Evolutionary conservation across 768 basidiomycete genomes (phyloP), one percentile per base, ranked within the genome.

Genomic region (Astraeus odoratus): DNA sequence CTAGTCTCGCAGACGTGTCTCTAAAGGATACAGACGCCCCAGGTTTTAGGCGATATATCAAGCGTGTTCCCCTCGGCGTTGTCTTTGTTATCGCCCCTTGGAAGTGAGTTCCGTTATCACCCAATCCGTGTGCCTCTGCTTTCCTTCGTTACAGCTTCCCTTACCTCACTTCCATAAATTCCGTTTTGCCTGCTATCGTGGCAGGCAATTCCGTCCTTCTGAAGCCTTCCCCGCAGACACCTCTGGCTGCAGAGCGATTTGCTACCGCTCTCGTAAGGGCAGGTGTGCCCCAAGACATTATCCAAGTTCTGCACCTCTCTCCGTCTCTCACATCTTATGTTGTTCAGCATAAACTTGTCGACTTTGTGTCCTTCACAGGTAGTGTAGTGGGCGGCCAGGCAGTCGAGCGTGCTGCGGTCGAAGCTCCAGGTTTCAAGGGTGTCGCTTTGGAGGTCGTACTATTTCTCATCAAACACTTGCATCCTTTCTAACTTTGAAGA

Each of bases 181-280:
- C 89, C 3, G 80, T 98, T 41, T 75, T 99, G 19, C 96, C 96
- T 1, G 89, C 92, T 1, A 70, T 99, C 51, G 70, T 98, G 23
- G 81, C 94, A 5, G 88, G 96, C 24, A 98, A 99, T 61, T 67
- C 88, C 0, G 87, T 97, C 9, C 61, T 99, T 36, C 70, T 98
- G 59, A 99, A 98, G 63, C 95, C 96, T 0, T 95, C 93, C 1
- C 96, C 96, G 0, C 96, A 99, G 59, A 97, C 94, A 0, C 95
- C 96, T 4, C 70, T 91, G 36, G 80, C 83, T 0, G 93, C 86
- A 3, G 91, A 96, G 59, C 78, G 88, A 4, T 77, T 97, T 51
- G 75, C 77, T 1, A 59, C 70, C 12, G 83, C 87, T 0, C 74
- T 92, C 26, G 66, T 66, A n/a, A 67, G 70, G 2, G 92, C 91